Evolutionary conservation across 1,284 basidiomycete genomes (phyloP).

Genomic region (Leccinum fallax): DNA sequence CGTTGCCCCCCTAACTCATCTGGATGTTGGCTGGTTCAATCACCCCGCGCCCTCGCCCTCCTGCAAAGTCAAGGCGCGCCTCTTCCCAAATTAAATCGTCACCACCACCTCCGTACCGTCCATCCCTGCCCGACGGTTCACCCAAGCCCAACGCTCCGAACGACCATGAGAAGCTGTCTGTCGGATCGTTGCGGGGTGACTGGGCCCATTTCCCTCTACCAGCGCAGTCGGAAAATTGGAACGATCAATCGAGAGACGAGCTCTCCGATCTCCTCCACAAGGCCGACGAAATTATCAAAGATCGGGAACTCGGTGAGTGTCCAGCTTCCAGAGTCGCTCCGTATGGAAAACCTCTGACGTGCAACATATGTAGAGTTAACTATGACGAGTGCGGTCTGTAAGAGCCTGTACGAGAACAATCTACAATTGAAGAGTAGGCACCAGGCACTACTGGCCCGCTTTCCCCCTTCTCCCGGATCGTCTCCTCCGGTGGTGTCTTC

Average conservation of each 20-base stretch:
- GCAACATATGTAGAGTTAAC: conserved; percentile 56
- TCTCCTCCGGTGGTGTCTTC: conserved; percentile 35
- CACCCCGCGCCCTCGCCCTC: conserved; percentile 59
- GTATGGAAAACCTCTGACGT: conserved; percentile 19
- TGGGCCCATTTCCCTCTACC: conserved; percentile 17
- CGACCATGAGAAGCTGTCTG: conserved; percentile 15
- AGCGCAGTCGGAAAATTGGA: conserved; percentile 47
- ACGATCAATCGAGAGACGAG: conserved; percentile 70
- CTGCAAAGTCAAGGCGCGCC: conserved; percentile 55
- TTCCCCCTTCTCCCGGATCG: conserved; percentile 45
- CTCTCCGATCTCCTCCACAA: conserved; percentile 65
- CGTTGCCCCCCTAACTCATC: conserved; percentile 10
- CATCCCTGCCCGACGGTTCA: conserved; percentile 23
- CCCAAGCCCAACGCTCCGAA: conserved; percentile 5
- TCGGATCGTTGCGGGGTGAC: conserved; percentile 8
- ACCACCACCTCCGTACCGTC: conserved; percentile 59
- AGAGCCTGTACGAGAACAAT: conserved; percentile 70
- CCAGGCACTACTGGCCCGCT: conserved; percentile 61
- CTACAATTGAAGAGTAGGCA: conserved; percentile 68
- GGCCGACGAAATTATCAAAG: conserved; percentile 73
- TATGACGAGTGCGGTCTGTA: conserved; percentile 66
- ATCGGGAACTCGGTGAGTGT: conserved; percentile 69
- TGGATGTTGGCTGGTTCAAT: conserved; percentile 50
- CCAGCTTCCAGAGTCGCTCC: conserved; percentile 1
- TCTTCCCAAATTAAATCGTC: conserved; percentile 43